Base-by-base conservation (phyloP, 257 asterid genomes). In the Solanum gandarillasii region DNA sequence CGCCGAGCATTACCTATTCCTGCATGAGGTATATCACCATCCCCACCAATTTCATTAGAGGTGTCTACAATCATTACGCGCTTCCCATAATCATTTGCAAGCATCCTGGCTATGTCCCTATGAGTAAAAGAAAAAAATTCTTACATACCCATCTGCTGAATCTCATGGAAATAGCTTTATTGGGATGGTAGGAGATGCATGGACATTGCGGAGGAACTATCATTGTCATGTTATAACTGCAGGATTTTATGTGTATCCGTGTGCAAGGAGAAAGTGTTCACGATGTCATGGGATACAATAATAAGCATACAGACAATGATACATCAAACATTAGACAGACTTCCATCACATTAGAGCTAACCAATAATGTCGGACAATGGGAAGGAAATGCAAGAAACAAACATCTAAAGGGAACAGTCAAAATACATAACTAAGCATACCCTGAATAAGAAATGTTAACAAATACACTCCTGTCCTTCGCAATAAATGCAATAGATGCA, bases 31-130 rank as follows among this genome's bases (percentile, higher is more conserved):
- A 97, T 94, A 91, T 97, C 99, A 84, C 99, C 99, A 88, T 97
- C 99, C 52, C 99, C 99, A 83, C 98, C 99, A 88, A 97, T 95
- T 90, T 97, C 99, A 89, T 97, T 97, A 20, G 99, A 97, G 88
- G 99, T 97, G 91, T 97, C 99, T 84, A 97, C 99, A 90, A 97
- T 95, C 99, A 97, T 97, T 34, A 97, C 98, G 18, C 99, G 98
- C 91, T 93, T 97, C 87, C 86, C 87, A 83, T 95, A 95, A 90
- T 95, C 99, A 92, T 94, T 91, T 60, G 99, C 98, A 85, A 97
- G 98, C 99, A 97, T 95, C 87, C 99, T 92, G 62, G 98, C 99
- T 90, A 95, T 92, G 92, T 97, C 99, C 98, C 99, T 97, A 83
- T 46, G 74, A 89, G 85, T 29, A 87, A 83, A 55, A 85, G 41